Conservation (phyloP, 2,329 filamentous ascomycete genomes). For the Myriosclerotinia duriaeana region DNA sequence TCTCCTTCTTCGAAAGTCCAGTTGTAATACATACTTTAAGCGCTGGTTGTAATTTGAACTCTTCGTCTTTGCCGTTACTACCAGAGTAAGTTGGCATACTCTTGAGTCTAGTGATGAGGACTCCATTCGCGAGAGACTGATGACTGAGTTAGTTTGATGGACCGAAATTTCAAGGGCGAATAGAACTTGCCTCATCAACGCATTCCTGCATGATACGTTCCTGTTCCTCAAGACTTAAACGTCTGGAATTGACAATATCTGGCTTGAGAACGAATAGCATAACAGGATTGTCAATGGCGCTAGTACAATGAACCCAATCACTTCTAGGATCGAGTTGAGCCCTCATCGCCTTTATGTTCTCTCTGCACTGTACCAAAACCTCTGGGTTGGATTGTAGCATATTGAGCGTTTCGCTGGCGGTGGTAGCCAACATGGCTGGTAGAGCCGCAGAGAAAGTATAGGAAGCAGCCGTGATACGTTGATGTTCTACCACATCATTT, state of each 20-base stretch:
- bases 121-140: conserved; percentile 79
- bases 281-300: conserved; percentile 79
- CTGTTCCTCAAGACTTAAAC: conserved; percentile 71
- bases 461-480: conserved; percentile 86
- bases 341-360: conserved; percentile 83
- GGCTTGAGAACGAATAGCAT: conserved; percentile 81
- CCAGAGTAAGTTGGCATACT: conserved; percentile 64
- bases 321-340: conserved; percentile 87
- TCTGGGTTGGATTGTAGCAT: conserved; percentile 86
- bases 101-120: conserved; percentile 86
- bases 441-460: conserved; percentile 96
- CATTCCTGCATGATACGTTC: conserved; percentile 83
- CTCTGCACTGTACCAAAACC: conserved; percentile 72
- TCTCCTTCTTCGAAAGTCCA: conserved; percentile 87
- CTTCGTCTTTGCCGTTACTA: conserved; percentile 66
- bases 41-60: conserved; percentile 71
- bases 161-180: background rate
- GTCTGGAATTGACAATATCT: conserved; percentile 72
- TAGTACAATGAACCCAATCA: conserved; percentile 86
- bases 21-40: conserved; percentile 90
- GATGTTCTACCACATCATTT: conserved; percentile 90
- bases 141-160: conserved; percentile 23
- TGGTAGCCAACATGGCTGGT: conserved; percentile 92
- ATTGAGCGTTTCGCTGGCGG: conserved; percentile 84
- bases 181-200: conserved; percentile 80